Conservation (phyloP, 1,284 basidiomycete genomes). For the Microbotryum intermedium region DNA sequence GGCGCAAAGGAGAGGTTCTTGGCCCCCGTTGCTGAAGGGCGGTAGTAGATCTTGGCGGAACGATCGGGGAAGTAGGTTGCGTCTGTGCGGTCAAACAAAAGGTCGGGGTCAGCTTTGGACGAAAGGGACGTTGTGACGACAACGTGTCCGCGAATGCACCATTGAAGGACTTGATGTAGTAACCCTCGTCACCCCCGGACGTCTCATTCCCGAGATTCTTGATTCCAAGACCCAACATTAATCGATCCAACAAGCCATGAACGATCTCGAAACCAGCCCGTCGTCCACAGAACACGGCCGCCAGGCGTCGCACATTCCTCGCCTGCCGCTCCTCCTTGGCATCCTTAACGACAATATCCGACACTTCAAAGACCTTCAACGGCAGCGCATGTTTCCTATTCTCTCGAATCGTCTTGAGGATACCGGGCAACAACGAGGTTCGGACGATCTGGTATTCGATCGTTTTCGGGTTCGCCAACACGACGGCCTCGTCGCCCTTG, state of each 20-base stretch:
- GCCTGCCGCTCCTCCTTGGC: conserved; percentile 65
- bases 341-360: conserved; percentile 90
- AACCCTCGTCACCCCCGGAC: conserved; percentile 55
- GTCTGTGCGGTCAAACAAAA: conserved; percentile 46
- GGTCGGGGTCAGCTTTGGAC: not conserved
- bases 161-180: conserved; percentile 79
- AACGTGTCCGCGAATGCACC: too few relatives aligned
- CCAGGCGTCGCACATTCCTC: conserved; percentile 76
- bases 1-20: conserved; percentile 26
- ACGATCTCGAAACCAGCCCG: conserved; percentile 96
- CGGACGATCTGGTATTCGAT: conserved; percentile 97
- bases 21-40: conserved; percentile 44
- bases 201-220: conserved; percentile 53
- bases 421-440: conserved; percentile 85
- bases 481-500: conserved; percentile 69
- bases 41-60: conserved; percentile 81
- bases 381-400: conserved; percentile 90
- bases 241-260: conserved; percentile 84
- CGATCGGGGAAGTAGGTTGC: conserved; percentile 90
- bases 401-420: conserved; percentile 94
- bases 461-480: conserved; percentile 93
- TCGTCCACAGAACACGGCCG: conserved; percentile 81
- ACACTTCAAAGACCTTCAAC: conserved; percentile 86
- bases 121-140: not conserved
- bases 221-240: conserved; percentile 90